Evolutionary conservation across 176 grass and related monocot species (phyloP).

Genomic region (Oryza meridionalis): DNA sequence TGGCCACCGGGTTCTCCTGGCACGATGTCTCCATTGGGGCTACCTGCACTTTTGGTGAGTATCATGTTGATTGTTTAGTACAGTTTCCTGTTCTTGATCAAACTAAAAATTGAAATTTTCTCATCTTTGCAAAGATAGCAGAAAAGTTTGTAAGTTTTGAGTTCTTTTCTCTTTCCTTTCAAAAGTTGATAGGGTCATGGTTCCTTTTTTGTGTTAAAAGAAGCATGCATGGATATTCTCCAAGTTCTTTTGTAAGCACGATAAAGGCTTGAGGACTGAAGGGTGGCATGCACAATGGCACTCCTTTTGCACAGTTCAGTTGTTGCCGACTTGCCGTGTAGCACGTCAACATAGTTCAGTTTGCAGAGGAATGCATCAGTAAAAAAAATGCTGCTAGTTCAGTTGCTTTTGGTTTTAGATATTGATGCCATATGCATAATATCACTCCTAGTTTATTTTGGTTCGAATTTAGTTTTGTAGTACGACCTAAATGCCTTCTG

Average conservation of each 20-base stretch:
- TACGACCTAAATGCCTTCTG: neutral
- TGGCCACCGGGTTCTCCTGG: conserved; percentile 75
- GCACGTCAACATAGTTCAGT: neutral
- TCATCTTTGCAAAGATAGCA: neutral
- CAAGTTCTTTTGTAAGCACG: neutral
- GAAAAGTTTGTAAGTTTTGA: neutral
- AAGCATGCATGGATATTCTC: neutral
- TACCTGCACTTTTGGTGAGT: conserved; percentile 85
- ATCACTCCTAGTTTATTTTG: neutral
- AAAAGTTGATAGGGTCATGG: neutral
- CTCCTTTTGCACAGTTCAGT: conserved; percentile 13
- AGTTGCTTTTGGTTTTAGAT: neutral
- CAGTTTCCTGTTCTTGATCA: neutral
- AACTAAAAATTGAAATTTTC: neutral
- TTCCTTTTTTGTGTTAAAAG: conserved; percentile 25
- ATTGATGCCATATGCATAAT: neutral
- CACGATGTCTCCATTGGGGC: conserved; percentile 82
- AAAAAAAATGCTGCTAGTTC: neutral
- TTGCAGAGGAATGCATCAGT: conserved; percentile 7
- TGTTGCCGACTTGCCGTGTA: neutral
- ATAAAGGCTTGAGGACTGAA: conserved; percentile 30
- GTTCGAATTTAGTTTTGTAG: neutral
- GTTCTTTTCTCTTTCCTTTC: too few relatives aligned
- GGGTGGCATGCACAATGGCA: conserved; percentile 18
- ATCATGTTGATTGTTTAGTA: neutral